Percentiles rank a stretch among this genome's conserved stretches.
Evolutionary conservation across 768 basidiomycete species (phyloP).

Genomic region (Thelephora aurantiotincta): DNA sequence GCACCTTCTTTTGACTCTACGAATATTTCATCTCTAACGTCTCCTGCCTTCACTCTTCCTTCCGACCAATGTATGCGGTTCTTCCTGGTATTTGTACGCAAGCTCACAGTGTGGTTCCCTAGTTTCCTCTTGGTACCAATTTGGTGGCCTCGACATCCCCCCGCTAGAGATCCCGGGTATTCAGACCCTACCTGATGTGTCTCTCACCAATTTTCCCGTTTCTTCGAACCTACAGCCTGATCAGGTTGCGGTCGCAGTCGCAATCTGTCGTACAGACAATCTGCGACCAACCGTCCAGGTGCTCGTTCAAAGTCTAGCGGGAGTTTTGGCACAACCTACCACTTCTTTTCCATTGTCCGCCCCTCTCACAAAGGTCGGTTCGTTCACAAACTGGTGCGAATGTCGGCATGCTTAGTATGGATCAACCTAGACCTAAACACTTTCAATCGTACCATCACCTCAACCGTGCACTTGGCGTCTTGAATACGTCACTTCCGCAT

Average conservation of each 20-base stretch:
- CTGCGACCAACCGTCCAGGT: neutral
- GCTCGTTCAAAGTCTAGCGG: neutral
- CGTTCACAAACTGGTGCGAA: neutral
- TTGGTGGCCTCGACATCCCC: neutral
- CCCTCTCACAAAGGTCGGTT: neutral
- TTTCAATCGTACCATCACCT: neutral
- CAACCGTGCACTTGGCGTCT: neutral
- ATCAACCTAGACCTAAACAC: neutral
- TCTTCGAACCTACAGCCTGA: neutral
- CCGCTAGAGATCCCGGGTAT: neutral
- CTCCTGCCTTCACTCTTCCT: neutral
- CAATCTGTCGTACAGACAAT: neutral
- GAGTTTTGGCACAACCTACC: neutral
- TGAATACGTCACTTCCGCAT: neutral
- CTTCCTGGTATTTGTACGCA: neutral
- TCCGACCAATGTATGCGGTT: neutral
- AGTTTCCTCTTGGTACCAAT: neutral
- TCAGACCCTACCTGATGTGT: neutral
- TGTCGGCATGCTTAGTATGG: too few species aligned
- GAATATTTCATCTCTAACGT: neutral
- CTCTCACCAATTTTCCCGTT: neutral
- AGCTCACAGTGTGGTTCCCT: neutral
- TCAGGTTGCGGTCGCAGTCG: neutral
- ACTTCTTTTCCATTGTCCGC: neutral
- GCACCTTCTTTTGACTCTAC: neutral